Conservation (phyloP, 148 eudicot genomes). For the Euryodendron excelsum region DNA sequence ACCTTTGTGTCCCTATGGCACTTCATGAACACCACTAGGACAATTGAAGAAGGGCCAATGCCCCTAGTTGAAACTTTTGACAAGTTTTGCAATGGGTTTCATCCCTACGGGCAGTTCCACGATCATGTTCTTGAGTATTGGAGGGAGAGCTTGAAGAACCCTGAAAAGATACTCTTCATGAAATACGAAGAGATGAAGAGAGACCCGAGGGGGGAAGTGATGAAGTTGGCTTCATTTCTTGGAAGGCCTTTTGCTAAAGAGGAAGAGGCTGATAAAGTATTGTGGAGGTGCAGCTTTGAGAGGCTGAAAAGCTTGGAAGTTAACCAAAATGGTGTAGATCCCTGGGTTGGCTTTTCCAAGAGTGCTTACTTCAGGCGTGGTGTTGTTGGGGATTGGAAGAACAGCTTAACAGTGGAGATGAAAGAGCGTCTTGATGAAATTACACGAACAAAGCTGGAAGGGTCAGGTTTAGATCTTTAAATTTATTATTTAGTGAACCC, state of each 20-base stretch:
- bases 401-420: conserved; percentile 16
- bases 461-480: conserved; percentile 7
- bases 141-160: conserved; percentile 25
- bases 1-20: conserved; percentile 21
- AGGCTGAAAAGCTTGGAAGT: conserved; percentile 26
- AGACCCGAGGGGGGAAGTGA: conserved; percentile 25
- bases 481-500: too few species aligned
- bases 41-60: conserved; percentile 1
- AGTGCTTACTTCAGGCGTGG: conserved; percentile 18
- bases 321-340: conserved; percentile 21
- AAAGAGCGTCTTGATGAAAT: conserved; percentile 7
- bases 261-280: conserved; percentile 17
- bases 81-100: conserved; percentile 21
- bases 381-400: conserved; percentile 22
- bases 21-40: conserved; percentile 11
- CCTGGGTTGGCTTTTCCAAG: background rate
- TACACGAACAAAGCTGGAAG: conserved; percentile 3
- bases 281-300: conserved; percentile 21
- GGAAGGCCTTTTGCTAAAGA: conserved; percentile 19
- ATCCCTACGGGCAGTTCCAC: conserved; percentile 20
- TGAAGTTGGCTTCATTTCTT: conserved; percentile 22
- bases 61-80: conserved; percentile 15
- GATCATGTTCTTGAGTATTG: conserved; percentile 23
- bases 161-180: conserved; percentile 29
- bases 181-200: conserved; percentile 30